Base-by-base conservation (phyloP, 2,329 filamentous ascomycete species). In the Ascochyta viciae-villosae region DNA sequence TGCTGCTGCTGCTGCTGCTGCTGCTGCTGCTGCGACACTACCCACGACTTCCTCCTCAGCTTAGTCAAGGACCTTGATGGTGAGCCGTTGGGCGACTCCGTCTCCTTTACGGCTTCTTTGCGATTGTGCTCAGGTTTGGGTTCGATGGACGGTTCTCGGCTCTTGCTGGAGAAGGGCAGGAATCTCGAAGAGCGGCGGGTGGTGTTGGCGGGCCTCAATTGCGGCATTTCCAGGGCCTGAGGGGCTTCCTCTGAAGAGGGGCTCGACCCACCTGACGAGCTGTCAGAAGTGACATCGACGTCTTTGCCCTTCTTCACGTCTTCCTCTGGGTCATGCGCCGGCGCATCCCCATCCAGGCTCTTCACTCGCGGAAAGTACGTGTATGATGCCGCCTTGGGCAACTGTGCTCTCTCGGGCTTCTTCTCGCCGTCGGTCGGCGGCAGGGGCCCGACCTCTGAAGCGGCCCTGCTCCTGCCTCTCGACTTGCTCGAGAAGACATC, bases 251-350 rank as follows among this genome's bases (percentile, higher is more conserved):
- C 73, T 27, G 75, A 76, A 26, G 77, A 77, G 10, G 79, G 79
- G 45, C 78, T 81, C 9, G 76, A 79, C 52, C 75, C 77, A 24
- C 74, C 78, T 16, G 78, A 80, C 16, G 78, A 78, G 49, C 75
- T 74, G 58, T 70, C 72, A 12, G 72, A 72, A 4, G 64, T 64
- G 29, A 62, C 60, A 56, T 80, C 77, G 38, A 62, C 70, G 49
- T 61, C 63, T 40, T 56, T 63, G 50, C 54, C 58, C 16, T 60
- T 56, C 35, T 70, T 65, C 48, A 73, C 56, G 27, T 76, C 70
- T 22, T 74, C 71, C 10, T 56, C 53, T 3, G 42, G 50, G 34
- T 76, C 73, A 29, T 70, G 61, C 40, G 68, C 61, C 23, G 65
- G 57, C 24, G 71, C 48, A 42, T 68, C 71, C n/a, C 70, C 66